These are phyloP conservation scores for Sporothrix protearum DNA, from an alignment of 2,329 filamentous ascomycete genomes.

Conservation along the genomic window DNA sequence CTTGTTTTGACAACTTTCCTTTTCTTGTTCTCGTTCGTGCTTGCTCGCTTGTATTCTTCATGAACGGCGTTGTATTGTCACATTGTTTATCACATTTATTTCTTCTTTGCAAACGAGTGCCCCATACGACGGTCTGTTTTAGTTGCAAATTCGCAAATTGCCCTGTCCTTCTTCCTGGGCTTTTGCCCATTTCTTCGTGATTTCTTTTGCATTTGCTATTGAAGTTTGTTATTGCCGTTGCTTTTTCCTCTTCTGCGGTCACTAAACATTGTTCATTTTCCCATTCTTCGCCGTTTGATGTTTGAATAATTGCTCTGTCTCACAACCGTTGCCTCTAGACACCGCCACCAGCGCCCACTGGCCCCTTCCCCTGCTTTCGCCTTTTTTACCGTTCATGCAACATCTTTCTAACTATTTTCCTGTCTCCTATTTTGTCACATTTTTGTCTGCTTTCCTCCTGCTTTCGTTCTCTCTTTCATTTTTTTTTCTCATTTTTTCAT, in stretches of 20 bases:
- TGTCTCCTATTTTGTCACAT: neutral
- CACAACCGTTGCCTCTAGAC: neutral
- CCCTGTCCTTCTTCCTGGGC: neutral
- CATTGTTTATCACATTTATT: neutral
- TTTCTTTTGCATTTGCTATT: neutral
- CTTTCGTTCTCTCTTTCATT: too few relatives aligned
- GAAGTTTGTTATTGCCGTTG: neutral
- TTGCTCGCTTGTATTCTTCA: conserved; percentile 7
- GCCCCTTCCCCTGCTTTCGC: neutral
- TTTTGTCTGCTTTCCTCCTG: neutral
- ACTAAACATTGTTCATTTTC: neutral
- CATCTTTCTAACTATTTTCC: too few relatives aligned
- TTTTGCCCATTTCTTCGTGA: neutral
- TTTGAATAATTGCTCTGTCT: conserved; percentile 9
- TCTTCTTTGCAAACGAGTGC: neutral
- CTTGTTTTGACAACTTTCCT: neutral
- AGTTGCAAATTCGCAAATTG: neutral
- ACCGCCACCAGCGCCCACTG: neutral
- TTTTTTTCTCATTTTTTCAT: neutral
- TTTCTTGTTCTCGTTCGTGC: neutral
- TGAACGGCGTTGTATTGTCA: neutral
- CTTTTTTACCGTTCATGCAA: neutral
- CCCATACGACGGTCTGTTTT: neutral
- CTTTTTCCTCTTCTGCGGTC: neutral
- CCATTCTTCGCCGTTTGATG: conserved; percentile 11